A percentile compares a stretch with the other conserved stretches of the same genome.
phyloP scores from a whole-genome alignment of 306 rosid species.

The Gastrolobium bilobum region DNA sequence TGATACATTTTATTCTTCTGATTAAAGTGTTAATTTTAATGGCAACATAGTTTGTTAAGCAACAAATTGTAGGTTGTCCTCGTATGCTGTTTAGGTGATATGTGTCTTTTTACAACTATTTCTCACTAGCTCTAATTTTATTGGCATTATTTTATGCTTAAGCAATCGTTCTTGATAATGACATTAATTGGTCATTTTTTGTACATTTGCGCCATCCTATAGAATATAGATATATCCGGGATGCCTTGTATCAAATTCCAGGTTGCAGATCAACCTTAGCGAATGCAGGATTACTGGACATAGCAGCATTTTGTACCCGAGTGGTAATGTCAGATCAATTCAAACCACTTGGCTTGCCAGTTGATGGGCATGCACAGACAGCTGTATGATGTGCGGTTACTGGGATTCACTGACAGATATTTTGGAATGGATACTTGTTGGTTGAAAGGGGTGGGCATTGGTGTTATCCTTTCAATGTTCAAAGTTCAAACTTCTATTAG shows the following conservation, averaged over 20 bases:
- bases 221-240: conserved; percentile 67
- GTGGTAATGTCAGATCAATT: conserved; percentile 57
- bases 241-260: conserved; percentile 75
- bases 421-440: conserved; percentile 44
- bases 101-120: conserved; percentile 21
- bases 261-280: conserved; percentile 76
- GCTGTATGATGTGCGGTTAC: conserved; percentile 48
- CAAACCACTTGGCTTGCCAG: conserved; percentile 56
- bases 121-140: conserved; percentile 27
- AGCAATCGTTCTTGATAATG: conserved; percentile 43
- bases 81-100: conserved; percentile 35
- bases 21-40: conserved; percentile 28
- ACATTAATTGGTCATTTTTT: conserved; percentile 48
- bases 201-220: conserved; percentile 51
- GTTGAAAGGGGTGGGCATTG: conserved; percentile 36
- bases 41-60: not conserved
- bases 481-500: conserved; percentile 34
- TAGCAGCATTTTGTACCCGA: conserved; percentile 56
- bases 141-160: conserved; percentile 1
- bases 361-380: conserved; percentile 53
- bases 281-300: conserved; percentile 61
- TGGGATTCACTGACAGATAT: conserved; percentile 45
- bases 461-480: conserved; percentile 49
- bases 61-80: conserved; percentile 28
- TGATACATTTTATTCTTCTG: conserved; percentile 13